Percentiles rank a stretch among this genome's conserved stretches.
Conservation (phyloP, 1,139 yeast genomes). For the Sugiyamaella pinicola region DNA sequence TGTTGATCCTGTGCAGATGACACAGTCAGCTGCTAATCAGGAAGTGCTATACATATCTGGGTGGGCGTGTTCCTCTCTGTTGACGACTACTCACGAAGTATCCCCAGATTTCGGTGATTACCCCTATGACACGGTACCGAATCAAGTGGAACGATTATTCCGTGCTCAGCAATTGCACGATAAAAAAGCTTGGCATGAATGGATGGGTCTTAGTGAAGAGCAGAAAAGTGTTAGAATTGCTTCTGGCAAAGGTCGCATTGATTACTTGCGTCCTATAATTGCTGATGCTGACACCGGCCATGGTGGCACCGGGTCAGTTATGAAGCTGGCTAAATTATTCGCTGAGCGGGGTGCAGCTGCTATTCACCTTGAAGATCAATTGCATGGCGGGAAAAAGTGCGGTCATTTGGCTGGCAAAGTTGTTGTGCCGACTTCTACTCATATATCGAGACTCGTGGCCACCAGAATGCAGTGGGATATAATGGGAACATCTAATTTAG, state of each 20-base stretch:
- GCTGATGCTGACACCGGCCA: conserved; percentile 73
- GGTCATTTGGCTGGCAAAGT: conserved; percentile 68
- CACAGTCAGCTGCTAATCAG: conserved; percentile 57
- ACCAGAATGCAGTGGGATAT: conserved; percentile 67
- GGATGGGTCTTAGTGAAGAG: conserved; percentile 42
- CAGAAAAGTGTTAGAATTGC: conserved; percentile 35
- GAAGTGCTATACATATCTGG: conserved; percentile 64
- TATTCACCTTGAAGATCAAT: conserved; percentile 63
- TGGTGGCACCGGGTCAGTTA: conserved; percentile 65
- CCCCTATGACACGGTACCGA: conserved; percentile 68
- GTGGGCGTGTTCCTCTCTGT: conserved; percentile 58
- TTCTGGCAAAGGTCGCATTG: conserved; percentile 44
- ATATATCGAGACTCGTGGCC: conserved; percentile 57
- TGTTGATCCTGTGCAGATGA: conserved; percentile 63
- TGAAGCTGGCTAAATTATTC: conserved; percentile 63
- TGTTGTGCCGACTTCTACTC: conserved; percentile 61
- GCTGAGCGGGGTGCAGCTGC: conserved; percentile 70
- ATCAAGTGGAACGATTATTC: conserved; percentile 61
- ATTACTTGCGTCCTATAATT: conserved; percentile 61
- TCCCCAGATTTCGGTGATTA: conserved; percentile 66
- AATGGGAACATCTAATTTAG: conserved; percentile 59
- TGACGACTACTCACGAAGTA: conserved; percentile 61
- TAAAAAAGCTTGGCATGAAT: conserved; percentile 53
- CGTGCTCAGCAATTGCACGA: conserved; percentile 63
- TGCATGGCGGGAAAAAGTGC: conserved; percentile 67